Conservation (phyloP, 2,329 filamentous ascomycete species). For the Annulohypoxylon truncatum region DNA sequence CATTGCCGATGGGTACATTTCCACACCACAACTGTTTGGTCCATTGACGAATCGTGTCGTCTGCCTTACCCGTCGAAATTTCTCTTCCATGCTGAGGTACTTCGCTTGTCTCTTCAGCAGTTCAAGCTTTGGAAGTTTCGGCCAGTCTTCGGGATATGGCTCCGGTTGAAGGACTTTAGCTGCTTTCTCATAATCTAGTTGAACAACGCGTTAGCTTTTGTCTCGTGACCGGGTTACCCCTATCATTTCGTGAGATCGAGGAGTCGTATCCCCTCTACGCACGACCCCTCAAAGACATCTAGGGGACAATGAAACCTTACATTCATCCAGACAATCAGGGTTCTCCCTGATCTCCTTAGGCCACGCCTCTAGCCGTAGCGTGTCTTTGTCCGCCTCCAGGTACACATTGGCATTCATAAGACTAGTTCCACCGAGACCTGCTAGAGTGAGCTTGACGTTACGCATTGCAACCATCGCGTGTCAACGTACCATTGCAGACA, state of each 20-base stretch:
- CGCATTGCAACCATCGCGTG: not conserved
- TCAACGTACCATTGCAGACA: constrained; percentile 65
- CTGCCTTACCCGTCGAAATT: constrained; percentile 67
- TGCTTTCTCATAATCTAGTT: constrained; percentile 67
- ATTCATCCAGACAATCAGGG: constrained; percentile 58
- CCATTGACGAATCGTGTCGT: constrained; percentile 73
- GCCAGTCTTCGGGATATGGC: constrained; percentile 68
- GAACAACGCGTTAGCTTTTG: constrained; percentile 6
- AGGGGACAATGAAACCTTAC: constrained; percentile 53
- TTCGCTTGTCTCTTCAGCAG: constrained; percentile 68
- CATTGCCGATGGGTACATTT: constrained; percentile 69
- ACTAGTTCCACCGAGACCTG: constrained; percentile 73
- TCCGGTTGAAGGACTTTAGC: constrained; percentile 67
- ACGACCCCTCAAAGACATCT: not conserved
- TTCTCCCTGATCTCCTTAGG: constrained; percentile 65
- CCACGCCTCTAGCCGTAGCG: constrained; percentile 67
- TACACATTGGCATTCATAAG: constrained; percentile 77
- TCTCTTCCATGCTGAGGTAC: constrained; percentile 60
- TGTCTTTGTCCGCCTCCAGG: constrained; percentile 66
- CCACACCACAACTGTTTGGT: constrained; percentile 71
- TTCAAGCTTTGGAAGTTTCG: constrained; percentile 66
- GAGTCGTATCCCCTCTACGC: not conserved
- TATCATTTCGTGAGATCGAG: not conserved
- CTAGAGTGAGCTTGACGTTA: constrained; percentile 5
- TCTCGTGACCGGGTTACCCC: not conserved